Evolutionary conservation across 1,284 basidiomycete species (phyloP).

Genomic region (Porogramme epimiltina): DNA sequence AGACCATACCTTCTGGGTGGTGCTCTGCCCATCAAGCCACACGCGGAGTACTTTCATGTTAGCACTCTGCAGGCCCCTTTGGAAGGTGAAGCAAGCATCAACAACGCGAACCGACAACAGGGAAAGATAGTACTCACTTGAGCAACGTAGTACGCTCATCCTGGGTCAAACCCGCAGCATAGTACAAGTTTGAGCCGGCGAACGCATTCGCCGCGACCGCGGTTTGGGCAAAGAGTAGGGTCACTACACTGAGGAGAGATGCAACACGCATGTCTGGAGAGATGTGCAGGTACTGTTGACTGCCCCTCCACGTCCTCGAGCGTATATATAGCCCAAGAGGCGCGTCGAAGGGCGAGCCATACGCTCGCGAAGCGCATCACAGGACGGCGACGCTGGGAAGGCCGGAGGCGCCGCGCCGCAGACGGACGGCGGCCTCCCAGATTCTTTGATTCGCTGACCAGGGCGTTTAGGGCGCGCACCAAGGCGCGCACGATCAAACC

Average conservation of each 20-base stretch:
- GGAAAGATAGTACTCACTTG: conserved; percentile 17
- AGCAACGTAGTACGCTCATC: conserved; percentile 29
- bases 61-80: conserved; percentile 33
- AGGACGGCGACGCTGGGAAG: too few species aligned
- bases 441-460: too few species aligned
- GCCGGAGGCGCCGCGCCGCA: too few species aligned
- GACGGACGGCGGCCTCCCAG: too few species aligned
- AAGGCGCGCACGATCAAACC: too few species aligned
- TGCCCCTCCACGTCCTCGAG: too few species aligned
- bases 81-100: background rate
- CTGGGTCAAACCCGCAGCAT: conserved; percentile 32
- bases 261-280: background rate
- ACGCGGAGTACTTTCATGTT: conserved; percentile 36
- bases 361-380: too few species aligned
- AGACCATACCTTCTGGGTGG: conserved; percentile 24
- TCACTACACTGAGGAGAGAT: background rate
- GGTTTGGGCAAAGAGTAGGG: background rate
- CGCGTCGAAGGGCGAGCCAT: too few species aligned
- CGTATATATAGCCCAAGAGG: too few species aligned
- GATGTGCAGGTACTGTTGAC: too few species aligned
- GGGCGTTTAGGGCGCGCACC: too few species aligned
- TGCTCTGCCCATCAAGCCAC: conserved; percentile 35
- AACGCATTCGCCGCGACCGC: conserved; percentile 31
- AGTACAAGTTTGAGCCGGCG: conserved; percentile 35
- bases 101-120: background rate